phyloP scores from a whole-genome alignment of 768 basidiomycete genomes.

The Daedaleopsis nitida region DNA sequence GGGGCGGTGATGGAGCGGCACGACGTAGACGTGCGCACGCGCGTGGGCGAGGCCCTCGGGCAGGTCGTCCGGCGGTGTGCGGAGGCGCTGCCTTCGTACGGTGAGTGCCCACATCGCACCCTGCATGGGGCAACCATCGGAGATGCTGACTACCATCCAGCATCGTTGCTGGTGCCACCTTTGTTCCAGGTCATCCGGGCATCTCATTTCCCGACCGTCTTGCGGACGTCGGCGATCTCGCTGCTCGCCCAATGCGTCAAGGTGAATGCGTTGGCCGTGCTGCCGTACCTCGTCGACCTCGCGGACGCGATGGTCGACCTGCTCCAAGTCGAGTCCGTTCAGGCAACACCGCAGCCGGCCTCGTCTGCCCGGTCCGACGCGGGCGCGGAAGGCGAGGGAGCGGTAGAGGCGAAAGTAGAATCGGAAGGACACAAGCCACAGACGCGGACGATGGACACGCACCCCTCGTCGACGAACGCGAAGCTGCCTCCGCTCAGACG shows the following conservation, averaged over 20 bases:
- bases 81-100: slow-evolving; percentile 63
- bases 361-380: slow-evolving; percentile 1
- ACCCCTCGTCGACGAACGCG: slow-evolving; percentile 58
- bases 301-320: slow-evolving; percentile 74
- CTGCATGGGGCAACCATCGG: neutral
- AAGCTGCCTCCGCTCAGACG: slow-evolving; percentile 83
- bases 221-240: slow-evolving; percentile 69
- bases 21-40: slow-evolving; percentile 72
- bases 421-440: slow-evolving; percentile 10
- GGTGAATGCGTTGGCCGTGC: slow-evolving; percentile 60
- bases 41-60: slow-evolving; percentile 85
- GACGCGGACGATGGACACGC: slow-evolving; percentile 47
- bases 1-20: slow-evolving; percentile 48
- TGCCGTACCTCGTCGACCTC: slow-evolving; percentile 65
- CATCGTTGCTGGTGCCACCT: slow-evolving; percentile 69
- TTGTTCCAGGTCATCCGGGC: slow-evolving; percentile 67
- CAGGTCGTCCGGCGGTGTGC: slow-evolving; percentile 77
- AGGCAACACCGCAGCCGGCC: slow-evolving; percentile 22
- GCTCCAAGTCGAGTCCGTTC: slow-evolving; percentile 61
- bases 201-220: slow-evolving; percentile 62
- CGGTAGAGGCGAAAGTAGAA: slow-evolving; percentile 27
- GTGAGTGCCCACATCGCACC: slow-evolving; percentile 45
- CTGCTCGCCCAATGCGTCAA: slow-evolving; percentile 76
- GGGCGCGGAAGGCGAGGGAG: neutral
- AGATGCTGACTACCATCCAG: slow-evolving; percentile 39